Percentiles rank a stretch among this genome's conserved stretches.
Evolutionary conservation across 371 early-diverging fungal genomes (phyloP).

Genomic region (Syncephalis fuscata): DNA sequence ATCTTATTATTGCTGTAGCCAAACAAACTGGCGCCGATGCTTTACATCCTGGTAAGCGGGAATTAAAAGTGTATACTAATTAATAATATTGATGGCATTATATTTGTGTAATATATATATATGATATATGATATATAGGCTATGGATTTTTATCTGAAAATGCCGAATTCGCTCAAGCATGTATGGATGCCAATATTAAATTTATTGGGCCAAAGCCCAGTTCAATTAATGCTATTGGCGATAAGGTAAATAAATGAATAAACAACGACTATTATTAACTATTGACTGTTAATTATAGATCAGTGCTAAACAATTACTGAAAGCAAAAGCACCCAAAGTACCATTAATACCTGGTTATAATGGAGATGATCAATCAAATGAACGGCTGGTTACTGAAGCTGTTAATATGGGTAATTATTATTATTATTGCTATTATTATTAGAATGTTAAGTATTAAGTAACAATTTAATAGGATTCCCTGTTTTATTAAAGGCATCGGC

Average conservation of each 20-base stretch:
- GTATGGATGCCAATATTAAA: constrained; percentile 33
- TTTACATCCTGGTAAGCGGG: constrained; percentile 41
- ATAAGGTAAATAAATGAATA: constrained; percentile 46
- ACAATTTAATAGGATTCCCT: constrained; percentile 32
- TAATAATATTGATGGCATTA: no score
- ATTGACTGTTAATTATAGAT: constrained; percentile 8
- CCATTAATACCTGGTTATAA: constrained; percentile 44
- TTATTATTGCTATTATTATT: no score
- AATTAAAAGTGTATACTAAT: not conserved
- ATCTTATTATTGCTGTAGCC: constrained; percentile 38
- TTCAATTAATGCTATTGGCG: constrained; percentile 84
- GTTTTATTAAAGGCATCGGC: constrained; percentile 74
- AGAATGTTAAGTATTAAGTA: no score
- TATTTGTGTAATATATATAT: no score
- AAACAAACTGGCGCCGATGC: constrained; percentile 51
- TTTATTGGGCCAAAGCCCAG: constrained; percentile 61
- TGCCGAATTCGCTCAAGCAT: constrained; percentile 43
- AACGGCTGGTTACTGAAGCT: constrained; percentile 25
- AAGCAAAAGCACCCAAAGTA: constrained; percentile 19
- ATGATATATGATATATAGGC: constrained; percentile 10
- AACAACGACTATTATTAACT: constrained; percentile 6
- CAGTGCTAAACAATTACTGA: constrained; percentile 27
- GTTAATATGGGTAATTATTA: constrained; percentile 21
- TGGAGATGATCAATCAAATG: constrained; percentile 26
- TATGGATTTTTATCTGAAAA: constrained; percentile 89